Base-by-base conservation (phyloP, 106 monocot species). In the Platanthera guangdongensis region DNA sequence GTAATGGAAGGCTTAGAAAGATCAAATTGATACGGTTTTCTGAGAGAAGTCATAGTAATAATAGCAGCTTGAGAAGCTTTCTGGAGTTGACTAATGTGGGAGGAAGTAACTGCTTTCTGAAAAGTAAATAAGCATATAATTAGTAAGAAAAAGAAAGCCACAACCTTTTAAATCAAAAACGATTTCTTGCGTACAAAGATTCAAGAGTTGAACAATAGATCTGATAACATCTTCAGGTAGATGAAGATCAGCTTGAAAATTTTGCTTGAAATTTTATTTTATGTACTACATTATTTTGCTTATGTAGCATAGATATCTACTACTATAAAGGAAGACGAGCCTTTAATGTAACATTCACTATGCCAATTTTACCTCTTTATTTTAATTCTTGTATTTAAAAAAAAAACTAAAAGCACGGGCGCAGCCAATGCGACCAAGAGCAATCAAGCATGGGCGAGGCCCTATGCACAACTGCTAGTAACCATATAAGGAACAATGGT, bases 21-120 rank as follows among this genome's bases (percentile, higher is more conserved):
- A 51, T 55, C 52, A 12, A 57, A 48, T 18, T 22, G 76, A 54
- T 71, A 84, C 46, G 50, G 13, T 55, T 74, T 74, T 55, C 71
- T 82, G 3, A 54, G 22, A 68, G 73, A 69, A 30, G 82, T 77
- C 52, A 57, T 45, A 30, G 32, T 39, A 3, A 39, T 39, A 39
- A 39, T 39, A 39, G 39, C 78, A 21, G 77, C 76, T 84, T 79
- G 77, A 50, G 73, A 70, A 32, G 60, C 74, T 79, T 50, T 82
- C 59, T 76, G 82, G 53, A 65, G 70, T 51, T 83, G 75, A 45
- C 16, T 13, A 54, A 30, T 45, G 28, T 32, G 74, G 62, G 82
- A 77, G 72, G 78, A 73, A 60, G 75, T 73, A 80, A 48, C 73
- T 76, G 82, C 81, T 72, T 78, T 85, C 92, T 89, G 49, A 75